Conservation (phyloP, 1,284 basidiomycete genomes). For the Ceratobasidium sp. region DNA sequence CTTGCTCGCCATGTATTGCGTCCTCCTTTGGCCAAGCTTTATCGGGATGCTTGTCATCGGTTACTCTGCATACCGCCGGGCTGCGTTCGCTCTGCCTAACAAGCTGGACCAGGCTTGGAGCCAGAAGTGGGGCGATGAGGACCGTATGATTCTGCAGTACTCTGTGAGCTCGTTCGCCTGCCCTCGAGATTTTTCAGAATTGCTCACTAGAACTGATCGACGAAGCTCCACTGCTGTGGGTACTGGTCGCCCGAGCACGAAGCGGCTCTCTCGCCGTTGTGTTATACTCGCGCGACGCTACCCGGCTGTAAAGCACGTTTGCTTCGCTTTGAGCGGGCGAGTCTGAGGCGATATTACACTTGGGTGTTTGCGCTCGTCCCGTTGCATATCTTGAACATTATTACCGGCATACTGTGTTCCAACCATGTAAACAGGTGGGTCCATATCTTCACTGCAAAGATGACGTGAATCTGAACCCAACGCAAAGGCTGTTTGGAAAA, state of each 20-base stretch:
- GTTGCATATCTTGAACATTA: conserved; percentile 68
- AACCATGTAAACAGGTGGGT: conserved; percentile 70
- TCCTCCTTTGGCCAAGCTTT: conserved; percentile 74
- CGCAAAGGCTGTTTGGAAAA: conserved; percentile 62
- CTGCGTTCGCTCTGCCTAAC: conserved; percentile 71
- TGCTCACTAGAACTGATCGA: not conserved
- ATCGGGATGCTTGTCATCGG: conserved; percentile 69
- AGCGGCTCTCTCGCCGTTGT: conserved; percentile 64
- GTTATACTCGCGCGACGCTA: conserved; percentile 69
- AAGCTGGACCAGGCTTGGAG: conserved; percentile 78
- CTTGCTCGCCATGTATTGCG: conserved; percentile 71
- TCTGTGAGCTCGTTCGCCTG: conserved; percentile 47
- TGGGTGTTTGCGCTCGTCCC: conserved; percentile 70
- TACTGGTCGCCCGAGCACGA: conserved; percentile 71
- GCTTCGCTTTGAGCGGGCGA: conserved; percentile 63
- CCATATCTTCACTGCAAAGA: not conserved
- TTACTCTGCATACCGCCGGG: conserved; percentile 73
- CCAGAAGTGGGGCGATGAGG: conserved; percentile 64
- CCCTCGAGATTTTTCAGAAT: not conserved
- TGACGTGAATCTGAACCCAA: not conserved
- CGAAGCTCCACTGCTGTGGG: conserved; percentile 69
- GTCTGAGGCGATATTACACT: conserved; percentile 63
- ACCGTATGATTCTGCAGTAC: conserved; percentile 70
- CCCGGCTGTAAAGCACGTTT: conserved; percentile 75
- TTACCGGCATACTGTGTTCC: conserved; percentile 68